Evolutionary conservation across 2,329 filamentous ascomycete genomes (phyloP), one percentile per base, ranked within the genome.

Genomic region (Beauveria sp.): DNA sequence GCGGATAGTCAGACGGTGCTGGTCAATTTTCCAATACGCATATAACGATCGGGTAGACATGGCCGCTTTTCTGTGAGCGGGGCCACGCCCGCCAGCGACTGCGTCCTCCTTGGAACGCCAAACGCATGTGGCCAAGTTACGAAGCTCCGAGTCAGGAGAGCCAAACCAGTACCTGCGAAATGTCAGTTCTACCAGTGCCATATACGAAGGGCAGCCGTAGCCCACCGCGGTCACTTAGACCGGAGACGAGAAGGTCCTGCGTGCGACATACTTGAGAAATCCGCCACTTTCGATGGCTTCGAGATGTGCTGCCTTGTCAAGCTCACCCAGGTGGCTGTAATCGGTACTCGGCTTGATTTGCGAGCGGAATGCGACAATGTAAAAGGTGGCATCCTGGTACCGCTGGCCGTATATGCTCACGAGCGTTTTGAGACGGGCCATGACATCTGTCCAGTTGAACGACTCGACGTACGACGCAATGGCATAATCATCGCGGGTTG

Each of bases 291-390:
- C 82, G 20, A 87, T 88, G 14, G 93, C 93, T 72, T 96, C 92
- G 26, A 83, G 80, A 72, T 96, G 92, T 7, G 89, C 89, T 63
- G 85, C 85, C 70, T 88, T 87, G 74, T 96, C 93, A 38, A 96
- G 80, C 28, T 81, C 79, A 46, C 87, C 87, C 45, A 96, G 81
- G 63, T 88, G 80, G 12, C 83, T 83, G 63, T 85, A 85, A 65
- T 91, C 85, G 1, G 88, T 88, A 14, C 80, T 83, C 2, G 82
- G 79, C 43, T 86, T 85, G 61, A 96, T 84, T 65, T 80, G 83
- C 6, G 89, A 93, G 18, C 90, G 83, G 75, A 96, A 96, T 5
- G 88, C 88, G 46, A 96, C 91, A 61, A 95, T 86, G 75, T 93
- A 96, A 77, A 93, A 96, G 31, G 78, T 80, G 55, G 80, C 82